Evolutionary conservation across 257 asterid species (phyloP).

Genomic region (Solanum sitiens): DNA sequence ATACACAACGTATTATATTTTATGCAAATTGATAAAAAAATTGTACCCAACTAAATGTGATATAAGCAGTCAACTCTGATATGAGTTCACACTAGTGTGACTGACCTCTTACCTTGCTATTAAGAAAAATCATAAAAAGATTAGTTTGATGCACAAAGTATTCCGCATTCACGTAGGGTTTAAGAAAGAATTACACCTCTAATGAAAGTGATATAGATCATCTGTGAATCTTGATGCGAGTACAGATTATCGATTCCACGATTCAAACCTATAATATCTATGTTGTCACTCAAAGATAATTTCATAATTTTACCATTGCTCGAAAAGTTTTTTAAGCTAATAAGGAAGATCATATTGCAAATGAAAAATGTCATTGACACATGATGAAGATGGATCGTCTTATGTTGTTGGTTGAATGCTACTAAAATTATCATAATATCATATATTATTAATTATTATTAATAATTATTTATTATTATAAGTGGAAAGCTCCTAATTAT

Average conservation of each 20-base stretch:
- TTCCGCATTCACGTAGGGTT: background rate
- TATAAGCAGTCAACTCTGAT: background rate
- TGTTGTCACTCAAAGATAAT: background rate
- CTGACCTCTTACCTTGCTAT: background rate
- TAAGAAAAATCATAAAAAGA: background rate
- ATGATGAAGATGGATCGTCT: background rate
- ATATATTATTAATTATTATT: too few species aligned
- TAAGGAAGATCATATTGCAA: background rate
- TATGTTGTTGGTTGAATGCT: background rate
- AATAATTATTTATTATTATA: too few species aligned
- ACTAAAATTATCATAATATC: background rate
- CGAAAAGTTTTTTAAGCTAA: background rate
- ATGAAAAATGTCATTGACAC: background rate
- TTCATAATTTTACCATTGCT: background rate
- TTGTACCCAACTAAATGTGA: background rate
- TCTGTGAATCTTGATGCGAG: too few species aligned
- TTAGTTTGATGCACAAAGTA: background rate
- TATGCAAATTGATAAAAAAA: background rate
- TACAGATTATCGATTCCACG: background rate
- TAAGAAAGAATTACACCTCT: too few species aligned
- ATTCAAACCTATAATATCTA: background rate
- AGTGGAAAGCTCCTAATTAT: fast-evolving
- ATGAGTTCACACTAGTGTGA: too few species aligned
- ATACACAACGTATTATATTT: too few species aligned
- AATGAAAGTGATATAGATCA: too few species aligned